Percentiles rank a stretch among this genome's conserved stretches.
Evolutionary conservation across 768 basidiomycete genomes (phyloP).

Genomic region (Infundibulicybe gibba): DNA sequence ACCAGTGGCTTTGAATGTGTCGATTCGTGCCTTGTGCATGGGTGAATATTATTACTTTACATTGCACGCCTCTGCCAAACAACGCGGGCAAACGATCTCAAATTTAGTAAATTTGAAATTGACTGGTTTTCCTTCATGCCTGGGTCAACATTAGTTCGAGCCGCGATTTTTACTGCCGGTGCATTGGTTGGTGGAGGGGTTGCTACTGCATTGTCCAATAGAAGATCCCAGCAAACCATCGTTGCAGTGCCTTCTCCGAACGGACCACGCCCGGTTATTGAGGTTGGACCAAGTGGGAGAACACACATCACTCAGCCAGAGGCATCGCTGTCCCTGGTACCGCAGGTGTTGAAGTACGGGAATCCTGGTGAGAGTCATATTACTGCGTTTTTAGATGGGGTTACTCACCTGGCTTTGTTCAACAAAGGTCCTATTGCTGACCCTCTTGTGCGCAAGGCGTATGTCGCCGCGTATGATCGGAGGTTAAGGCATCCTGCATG

Average conservation of each 20-base stretch:
- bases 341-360: slow-evolving; percentile 66
- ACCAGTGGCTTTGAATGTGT: too few relatives aligned
- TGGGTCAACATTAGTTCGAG: slow-evolving; percentile 47
- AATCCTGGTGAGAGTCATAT: slow-evolving; percentile 62
- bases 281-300: slow-evolving; percentile 40
- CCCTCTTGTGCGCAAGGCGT: slow-evolving; percentile 74
- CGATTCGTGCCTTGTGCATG: too few relatives aligned
- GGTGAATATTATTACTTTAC: too few relatives aligned
- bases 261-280: slow-evolving; percentile 32
- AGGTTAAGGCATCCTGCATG: slow-evolving; percentile 89
- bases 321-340: slow-evolving; percentile 17
- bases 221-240: slow-evolving; percentile 19
- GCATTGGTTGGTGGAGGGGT: slow-evolving; percentile 78
- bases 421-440: slow-evolving; percentile 78
- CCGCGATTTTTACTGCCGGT: slow-evolving; percentile 79
- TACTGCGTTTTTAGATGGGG: background rate
- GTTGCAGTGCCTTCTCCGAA: slow-evolving; percentile 15
- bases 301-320: slow-evolving; percentile 36
- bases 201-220: slow-evolving; percentile 43
- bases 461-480: slow-evolving; percentile 89
- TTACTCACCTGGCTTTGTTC: too few relatives aligned
- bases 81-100: too few relatives aligned
- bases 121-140: too few relatives aligned
- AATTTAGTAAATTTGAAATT: too few relatives aligned
- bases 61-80: background rate